phyloP scores from a whole-genome alignment of 2,329 filamentous ascomycete genomes.

The Xylariaceae sp. region DNA sequence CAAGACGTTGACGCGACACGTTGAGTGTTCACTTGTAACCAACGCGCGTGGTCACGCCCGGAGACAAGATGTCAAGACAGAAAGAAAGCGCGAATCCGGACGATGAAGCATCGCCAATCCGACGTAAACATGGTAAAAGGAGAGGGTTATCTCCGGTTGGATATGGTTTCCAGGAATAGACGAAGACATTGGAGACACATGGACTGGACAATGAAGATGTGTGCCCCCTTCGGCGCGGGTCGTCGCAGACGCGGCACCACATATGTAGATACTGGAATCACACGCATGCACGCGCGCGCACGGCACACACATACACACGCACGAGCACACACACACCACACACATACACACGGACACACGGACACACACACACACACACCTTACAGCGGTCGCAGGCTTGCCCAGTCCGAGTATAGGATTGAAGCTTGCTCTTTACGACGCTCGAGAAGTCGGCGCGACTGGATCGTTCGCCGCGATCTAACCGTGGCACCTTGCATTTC shows the following conservation, averaged over 20 bases:
- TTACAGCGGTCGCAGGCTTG: conserved; percentile 89
- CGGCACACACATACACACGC: background rate
- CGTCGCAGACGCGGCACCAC: background rate
- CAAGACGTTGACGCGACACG: background rate
- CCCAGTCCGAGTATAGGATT: conserved; percentile 60
- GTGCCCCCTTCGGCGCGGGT: background rate
- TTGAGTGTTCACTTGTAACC: conserved; percentile 11
- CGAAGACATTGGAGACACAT: background rate
- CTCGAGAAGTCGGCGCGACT: conserved; percentile 47
- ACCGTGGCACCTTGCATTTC: conserved; percentile 46
- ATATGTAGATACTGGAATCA: background rate
- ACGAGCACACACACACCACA: background rate
- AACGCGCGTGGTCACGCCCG: conserved; percentile 2
- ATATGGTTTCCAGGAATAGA: background rate
- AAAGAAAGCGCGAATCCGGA: background rate
- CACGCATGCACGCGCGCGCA: background rate
- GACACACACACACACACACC: conserved; percentile 42
- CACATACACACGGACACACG: background rate
- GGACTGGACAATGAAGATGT: background rate
- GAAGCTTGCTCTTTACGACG: conserved; percentile 51
- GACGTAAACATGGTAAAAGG: background rate
- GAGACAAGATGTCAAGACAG: background rate
- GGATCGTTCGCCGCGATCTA: conserved; percentile 39
- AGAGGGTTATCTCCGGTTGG: background rate
- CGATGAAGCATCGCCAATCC: conserved; percentile 1